phyloP scores from a whole-genome alignment of 2,329 filamentous ascomycete genomes.

The Phialophora macrospora region DNA sequence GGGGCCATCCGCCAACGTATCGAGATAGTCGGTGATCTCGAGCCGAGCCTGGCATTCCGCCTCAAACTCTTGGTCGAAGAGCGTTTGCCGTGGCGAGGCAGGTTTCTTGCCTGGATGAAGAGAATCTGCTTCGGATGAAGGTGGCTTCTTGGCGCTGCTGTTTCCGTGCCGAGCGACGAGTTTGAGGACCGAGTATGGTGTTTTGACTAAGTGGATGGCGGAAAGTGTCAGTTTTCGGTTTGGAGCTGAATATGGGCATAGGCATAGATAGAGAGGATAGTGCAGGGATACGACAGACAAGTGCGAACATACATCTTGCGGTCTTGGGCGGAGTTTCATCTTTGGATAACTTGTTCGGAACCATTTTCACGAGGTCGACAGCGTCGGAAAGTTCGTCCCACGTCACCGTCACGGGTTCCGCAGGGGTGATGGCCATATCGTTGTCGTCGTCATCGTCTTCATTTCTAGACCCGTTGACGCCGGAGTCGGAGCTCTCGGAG shows the following conservation, averaged over 20 bases:
- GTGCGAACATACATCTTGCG: conserved; percentile 15
- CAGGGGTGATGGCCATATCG: conserved; percentile 7
- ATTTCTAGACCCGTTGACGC: too few species aligned
- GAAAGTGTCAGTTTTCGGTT: background rate
- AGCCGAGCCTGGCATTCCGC: conserved; percentile 54
- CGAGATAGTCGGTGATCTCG: conserved; percentile 61
- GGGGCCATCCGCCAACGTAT: conserved; percentile 42
- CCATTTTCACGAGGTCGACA: conserved; percentile 17
- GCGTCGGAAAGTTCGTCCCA: conserved; percentile 20
- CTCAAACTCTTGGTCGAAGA: conserved; percentile 25
- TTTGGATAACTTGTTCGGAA: background rate
- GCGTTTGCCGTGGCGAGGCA: conserved; percentile 10
- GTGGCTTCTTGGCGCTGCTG: background rate
- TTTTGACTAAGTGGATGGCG: conserved; percentile 8
- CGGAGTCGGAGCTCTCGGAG: conserved; percentile 4
- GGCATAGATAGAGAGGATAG: too few species aligned
- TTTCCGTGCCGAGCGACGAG: conserved; percentile 24
- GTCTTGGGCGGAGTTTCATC: conserved; percentile 5
- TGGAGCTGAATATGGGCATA: background rate
- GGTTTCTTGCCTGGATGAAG: too few species aligned
- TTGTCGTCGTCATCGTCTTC: background rate
- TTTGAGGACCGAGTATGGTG: conserved; percentile 28
- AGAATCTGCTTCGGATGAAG: too few species aligned
- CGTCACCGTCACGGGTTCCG: background rate
- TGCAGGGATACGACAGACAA: too few species aligned